These are phyloP conservation scores for Pestalotiopsis sp. DNA, from an alignment of 2,329 filamentous ascomycete species.

Conservation along the genomic window DNA sequence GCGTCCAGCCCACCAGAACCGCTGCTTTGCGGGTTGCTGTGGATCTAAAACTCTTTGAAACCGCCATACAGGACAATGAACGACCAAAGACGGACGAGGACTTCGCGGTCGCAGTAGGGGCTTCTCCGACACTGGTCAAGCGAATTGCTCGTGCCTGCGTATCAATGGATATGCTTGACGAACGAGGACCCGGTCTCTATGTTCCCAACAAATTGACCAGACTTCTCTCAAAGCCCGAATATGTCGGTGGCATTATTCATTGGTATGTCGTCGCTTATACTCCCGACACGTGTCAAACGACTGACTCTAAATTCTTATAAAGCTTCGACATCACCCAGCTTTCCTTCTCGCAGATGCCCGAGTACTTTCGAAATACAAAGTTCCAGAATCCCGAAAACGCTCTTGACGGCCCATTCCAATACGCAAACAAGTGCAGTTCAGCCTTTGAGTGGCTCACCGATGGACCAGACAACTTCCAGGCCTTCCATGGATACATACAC, in stretches of 20 bases:
- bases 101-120: slow-evolving; percentile 19
- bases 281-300: too few relatives aligned
- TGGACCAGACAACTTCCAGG: slow-evolving; percentile 20
- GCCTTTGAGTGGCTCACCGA: slow-evolving; percentile 19
- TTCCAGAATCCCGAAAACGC: slow-evolving; percentile 18
- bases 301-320: neutral
- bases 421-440: slow-evolving; percentile 14
- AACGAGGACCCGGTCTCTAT: slow-evolving; percentile 19
- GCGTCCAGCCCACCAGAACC: slow-evolving; percentile 18
- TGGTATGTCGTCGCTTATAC: slow-evolving; percentile 9
- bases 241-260: slow-evolving; percentile 17
- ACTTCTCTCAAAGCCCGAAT: slow-evolving; percentile 16
- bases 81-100: slow-evolving; percentile 19
- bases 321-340: slow-evolving; percentile 19
- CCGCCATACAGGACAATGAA: slow-evolving; percentile 14
- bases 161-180: slow-evolving; percentile 23
- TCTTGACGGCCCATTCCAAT: slow-evolving; percentile 20
- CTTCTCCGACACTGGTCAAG: slow-evolving; percentile 19
- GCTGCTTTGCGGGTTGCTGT: slow-evolving; percentile 22
- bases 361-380: slow-evolving; percentile 17
- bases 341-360: slow-evolving; percentile 19
- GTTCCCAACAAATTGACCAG: slow-evolving; percentile 19
- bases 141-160: slow-evolving; percentile 20
- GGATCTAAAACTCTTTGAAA: slow-evolving; percentile 23
- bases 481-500: slow-evolving; percentile 22